phyloP scores from a whole-genome alignment of 2,329 filamentous ascomycete genomes.

The Nemania abortiva region DNA sequence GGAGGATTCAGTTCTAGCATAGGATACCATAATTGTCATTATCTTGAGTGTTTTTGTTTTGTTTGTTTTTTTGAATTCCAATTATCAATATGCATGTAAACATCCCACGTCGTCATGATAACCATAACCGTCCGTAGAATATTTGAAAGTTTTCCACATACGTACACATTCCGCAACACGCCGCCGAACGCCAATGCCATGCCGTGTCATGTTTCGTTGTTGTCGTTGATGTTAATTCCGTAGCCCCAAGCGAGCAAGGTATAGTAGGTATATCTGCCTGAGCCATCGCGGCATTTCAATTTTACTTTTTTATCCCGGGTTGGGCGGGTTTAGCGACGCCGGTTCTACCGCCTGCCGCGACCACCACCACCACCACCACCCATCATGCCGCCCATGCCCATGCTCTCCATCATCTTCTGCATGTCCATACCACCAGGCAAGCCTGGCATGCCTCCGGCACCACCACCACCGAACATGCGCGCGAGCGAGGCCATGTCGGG shows the following conservation, averaged over 20 bases:
- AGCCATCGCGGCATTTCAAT: neutral
- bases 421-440: constrained; percentile 81
- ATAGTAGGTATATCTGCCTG: neutral
- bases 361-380: constrained; percentile 56
- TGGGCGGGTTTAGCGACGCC: neutral
- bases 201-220: constrained; percentile 21
- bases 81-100: neutral
- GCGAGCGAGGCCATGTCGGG: constrained; percentile 88
- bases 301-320: neutral
- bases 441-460: constrained; percentile 61
- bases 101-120: neutral
- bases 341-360: constrained; percentile 47
- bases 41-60: neutral
- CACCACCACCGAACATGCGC: constrained; percentile 87
- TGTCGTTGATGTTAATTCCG: neutral
- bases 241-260: neutral
- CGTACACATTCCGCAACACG: constrained; percentile 7
- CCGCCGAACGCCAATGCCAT: constrained; percentile 36
- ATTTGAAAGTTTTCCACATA: constrained; percentile 11
- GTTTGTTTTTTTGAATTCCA: neutral
- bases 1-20: neutral
- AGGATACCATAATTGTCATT: neutral
- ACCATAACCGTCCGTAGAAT: neutral
- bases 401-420: constrained; percentile 82
- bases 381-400: constrained; percentile 72